Conservation (phyloP, 176 grass and related monocot genomes). For the Carex parvula region DNA sequence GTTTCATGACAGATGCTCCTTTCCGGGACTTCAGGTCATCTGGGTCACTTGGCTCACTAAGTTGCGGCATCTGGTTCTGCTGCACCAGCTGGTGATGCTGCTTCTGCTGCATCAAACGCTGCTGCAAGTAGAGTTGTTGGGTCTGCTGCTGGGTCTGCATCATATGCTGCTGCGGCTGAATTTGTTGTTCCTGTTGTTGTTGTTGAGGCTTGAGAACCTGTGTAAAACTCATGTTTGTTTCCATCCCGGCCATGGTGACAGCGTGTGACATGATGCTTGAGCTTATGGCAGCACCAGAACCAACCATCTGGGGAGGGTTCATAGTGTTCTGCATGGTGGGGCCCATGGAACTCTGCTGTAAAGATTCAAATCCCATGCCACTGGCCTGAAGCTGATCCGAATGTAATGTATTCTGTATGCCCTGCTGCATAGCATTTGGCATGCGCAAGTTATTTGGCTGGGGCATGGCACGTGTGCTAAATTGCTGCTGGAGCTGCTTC, state of each 20-base stretch:
- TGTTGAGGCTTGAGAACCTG: constrained; percentile 73
- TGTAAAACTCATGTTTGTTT: constrained; percentile 51
- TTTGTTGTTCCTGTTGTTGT: constrained; percentile 60
- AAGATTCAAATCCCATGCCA: constrained; percentile 57
- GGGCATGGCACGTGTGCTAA: constrained; percentile 38
- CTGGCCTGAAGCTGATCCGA: constrained; percentile 44
- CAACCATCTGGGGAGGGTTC: constrained; percentile 40
- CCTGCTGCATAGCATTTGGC: constrained; percentile 49
- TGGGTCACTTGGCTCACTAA: constrained; percentile 54
- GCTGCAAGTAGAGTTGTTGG: too few species aligned
- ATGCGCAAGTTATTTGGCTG: constrained; percentile 59
- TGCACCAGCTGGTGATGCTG: constrained; percentile 46
- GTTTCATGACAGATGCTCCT: constrained; percentile 52
- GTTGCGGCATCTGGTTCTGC: constrained; percentile 52
- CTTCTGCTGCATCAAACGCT: constrained; percentile 36
- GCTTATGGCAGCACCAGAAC: constrained; percentile 37
- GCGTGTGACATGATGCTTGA: not conserved
- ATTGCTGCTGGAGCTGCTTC: constrained; percentile 54
- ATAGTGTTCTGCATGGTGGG: constrained; percentile 23
- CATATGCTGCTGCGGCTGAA: constrained; percentile 49
- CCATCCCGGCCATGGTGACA: constrained; percentile 50
- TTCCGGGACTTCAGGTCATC: constrained; percentile 72
- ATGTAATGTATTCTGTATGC: constrained; percentile 54
- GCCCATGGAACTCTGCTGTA: constrained; percentile 48
- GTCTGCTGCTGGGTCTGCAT: too few species aligned